Evolutionary conservation across 1,284 basidiomycete genomes (phyloP).

Genomic region (Marasmius tenuissimus): DNA sequence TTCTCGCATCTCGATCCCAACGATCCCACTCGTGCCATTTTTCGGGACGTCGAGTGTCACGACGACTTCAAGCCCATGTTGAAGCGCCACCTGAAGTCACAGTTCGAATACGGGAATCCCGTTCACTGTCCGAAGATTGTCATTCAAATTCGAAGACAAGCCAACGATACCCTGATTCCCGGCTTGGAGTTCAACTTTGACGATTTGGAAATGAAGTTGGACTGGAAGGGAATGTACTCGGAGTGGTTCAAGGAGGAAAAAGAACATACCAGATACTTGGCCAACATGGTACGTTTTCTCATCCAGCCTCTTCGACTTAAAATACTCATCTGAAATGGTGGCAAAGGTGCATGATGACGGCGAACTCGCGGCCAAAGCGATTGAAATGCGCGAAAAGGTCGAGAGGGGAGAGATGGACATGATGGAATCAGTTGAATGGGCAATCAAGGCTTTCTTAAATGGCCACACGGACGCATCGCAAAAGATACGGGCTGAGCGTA

Average conservation of each 20-base stretch:
- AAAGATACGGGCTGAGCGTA: background rate
- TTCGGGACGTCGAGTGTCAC: slow-evolving; percentile 4
- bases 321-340: no score
- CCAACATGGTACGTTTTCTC: background rate
- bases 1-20: slow-evolving; percentile 1
- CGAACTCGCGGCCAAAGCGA: background rate
- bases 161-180: slow-evolving; percentile 2
- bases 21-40: background rate
- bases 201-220: background rate
- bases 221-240: slow-evolving; percentile 6
- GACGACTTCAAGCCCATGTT: slow-evolving; percentile 1
- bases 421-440: background rate
- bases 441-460: background rate
- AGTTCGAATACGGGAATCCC: slow-evolving; percentile 4
- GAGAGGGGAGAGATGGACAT: background rate
- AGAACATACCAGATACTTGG: background rate
- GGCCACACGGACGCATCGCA: background rate
- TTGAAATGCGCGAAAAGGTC: background rate
- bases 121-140: background rate
- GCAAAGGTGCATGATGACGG: background rate
- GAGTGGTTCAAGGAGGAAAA: slow-evolving; percentile 9
- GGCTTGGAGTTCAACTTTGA: slow-evolving; percentile 1
- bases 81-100: background rate
- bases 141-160: slow-evolving; percentile 2
- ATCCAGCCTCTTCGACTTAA: no score